Evolutionary conservation across 345 rosid species (phyloP).

Genomic region (Aquilaria sinensis): DNA sequence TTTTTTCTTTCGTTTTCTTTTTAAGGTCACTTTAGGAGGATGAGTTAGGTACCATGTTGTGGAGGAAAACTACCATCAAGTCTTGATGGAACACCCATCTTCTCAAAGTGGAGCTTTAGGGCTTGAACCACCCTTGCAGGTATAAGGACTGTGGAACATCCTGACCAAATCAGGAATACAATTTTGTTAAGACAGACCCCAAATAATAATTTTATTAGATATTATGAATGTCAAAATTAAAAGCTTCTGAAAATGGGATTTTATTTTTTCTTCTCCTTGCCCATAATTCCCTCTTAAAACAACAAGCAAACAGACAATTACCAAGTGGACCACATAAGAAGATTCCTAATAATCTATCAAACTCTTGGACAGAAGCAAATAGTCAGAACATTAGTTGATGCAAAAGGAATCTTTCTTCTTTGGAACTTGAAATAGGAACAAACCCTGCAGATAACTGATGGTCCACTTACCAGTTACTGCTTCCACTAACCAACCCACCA

Average conservation of each 20-base stretch:
- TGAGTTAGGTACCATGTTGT: slow-evolving; percentile 35
- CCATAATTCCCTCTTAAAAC: slow-evolving; percentile 1
- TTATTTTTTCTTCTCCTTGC: neutral
- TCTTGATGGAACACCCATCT: slow-evolving; percentile 48
- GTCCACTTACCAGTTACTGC: neutral
- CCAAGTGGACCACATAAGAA: slow-evolving; percentile 16
- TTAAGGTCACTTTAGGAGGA: slow-evolving; percentile 1
- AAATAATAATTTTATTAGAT: slow-evolving; percentile 13
- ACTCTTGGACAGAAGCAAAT: slow-evolving; percentile 11
- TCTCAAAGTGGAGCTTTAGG: slow-evolving; percentile 64
- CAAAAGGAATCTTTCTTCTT: slow-evolving; percentile 24
- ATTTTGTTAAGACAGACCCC: neutral
- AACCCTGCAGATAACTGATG: neutral
- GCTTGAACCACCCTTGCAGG: slow-evolving; percentile 89
- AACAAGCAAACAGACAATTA: neutral
- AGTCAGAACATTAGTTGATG: slow-evolving; percentile 13
- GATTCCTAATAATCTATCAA: slow-evolving; percentile 9
- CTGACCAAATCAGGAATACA: slow-evolving; percentile 27
- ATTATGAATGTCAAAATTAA: neutral
- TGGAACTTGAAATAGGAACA: neutral
- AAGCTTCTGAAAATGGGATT: too few species aligned
- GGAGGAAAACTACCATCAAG: slow-evolving; percentile 26
- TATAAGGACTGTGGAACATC: slow-evolving; percentile 66
- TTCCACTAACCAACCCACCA: slow-evolving; percentile 16
- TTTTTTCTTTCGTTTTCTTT: too few species aligned